Conservation (phyloP, 2,329 filamentous ascomycete species). For the Paramyrothecium roridum region DNA sequence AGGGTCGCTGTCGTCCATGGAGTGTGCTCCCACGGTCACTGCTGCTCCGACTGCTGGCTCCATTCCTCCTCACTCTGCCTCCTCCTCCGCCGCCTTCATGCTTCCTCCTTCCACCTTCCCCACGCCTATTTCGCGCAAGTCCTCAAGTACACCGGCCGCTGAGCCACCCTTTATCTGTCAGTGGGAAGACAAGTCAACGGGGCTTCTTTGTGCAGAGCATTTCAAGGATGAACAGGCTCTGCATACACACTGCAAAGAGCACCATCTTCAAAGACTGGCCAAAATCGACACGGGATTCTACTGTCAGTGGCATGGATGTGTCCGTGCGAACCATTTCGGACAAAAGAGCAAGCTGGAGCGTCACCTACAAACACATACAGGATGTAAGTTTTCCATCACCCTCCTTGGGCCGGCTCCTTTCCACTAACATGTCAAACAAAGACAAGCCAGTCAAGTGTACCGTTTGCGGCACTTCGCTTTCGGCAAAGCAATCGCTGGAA, state of each 20-base stretch:
- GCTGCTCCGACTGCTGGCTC: background rate
- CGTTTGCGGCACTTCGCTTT: conserved; percentile 56
- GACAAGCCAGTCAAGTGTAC: conserved; percentile 58
- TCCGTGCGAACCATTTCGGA: conserved; percentile 49
- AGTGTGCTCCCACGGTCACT: background rate
- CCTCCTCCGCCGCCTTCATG: background rate
- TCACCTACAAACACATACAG: conserved; percentile 64
- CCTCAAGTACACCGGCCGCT: background rate
- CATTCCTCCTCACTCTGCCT: background rate
- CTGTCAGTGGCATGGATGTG: conserved; percentile 57
- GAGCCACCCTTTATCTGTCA: background rate
- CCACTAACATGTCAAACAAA: conserved; percentile 20
- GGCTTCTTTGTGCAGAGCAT: conserved; percentile 24
- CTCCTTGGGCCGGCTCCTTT: background rate
- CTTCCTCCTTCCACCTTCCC: no score
- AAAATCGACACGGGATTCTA: conserved; percentile 43
- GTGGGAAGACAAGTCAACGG: conserved; percentile 6
- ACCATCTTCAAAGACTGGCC: conserved; percentile 33
- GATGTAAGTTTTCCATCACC: conserved; percentile 43
- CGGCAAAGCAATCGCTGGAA: conserved; percentile 64
- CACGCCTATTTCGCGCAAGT: no score
- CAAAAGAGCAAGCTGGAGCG: conserved; percentile 63
- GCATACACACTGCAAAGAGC: conserved; percentile 51
- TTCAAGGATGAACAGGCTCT: conserved; percentile 46
- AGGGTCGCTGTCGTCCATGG: background rate